phyloP scores from a whole-genome alignment of 1,139 yeast species.

The Blastobotrys raffinosifermentans region DNA sequence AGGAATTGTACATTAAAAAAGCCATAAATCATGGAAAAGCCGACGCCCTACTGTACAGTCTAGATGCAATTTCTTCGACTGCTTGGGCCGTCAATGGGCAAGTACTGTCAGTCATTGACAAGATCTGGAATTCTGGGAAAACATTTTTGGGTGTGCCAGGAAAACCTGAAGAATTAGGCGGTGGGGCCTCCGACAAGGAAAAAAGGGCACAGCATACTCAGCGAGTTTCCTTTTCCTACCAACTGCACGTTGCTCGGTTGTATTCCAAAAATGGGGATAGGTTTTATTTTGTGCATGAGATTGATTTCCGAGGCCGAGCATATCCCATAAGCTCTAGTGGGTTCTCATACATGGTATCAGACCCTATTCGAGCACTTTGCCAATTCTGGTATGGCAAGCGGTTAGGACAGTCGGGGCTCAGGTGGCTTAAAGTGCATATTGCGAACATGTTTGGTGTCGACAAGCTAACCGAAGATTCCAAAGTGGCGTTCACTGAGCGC shows the following conservation, averaged over 20 bases:
- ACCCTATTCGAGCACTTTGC: constrained; percentile 78
- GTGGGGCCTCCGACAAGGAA: neutral
- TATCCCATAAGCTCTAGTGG: constrained; percentile 86
- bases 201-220: constrained; percentile 35
- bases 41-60: constrained; percentile 58
- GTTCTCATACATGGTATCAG: constrained; percentile 81
- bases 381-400: constrained; percentile 83
- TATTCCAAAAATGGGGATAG: constrained; percentile 54
- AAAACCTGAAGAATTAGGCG: constrained; percentile 37
- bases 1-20: constrained; percentile 68
- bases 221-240: constrained; percentile 58
- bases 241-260: constrained; percentile 81
- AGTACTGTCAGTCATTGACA: constrained; percentile 57
- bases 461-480: constrained; percentile 71
- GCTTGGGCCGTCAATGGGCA: constrained; percentile 80
- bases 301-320: constrained; percentile 95
- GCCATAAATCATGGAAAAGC: constrained; percentile 64
- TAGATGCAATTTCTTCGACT: constrained; percentile 76
- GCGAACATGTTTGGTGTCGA: constrained; percentile 87
- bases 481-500: constrained; percentile 66
- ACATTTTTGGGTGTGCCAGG: constrained; percentile 70
- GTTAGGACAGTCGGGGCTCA: constrained; percentile 68
- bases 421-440: constrained; percentile 86
- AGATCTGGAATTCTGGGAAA: constrained; percentile 63
- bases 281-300: constrained; percentile 86